These are phyloP conservation scores for Cryptosporidium tyzzeri DNA, from an alignment of 169 alveolate species.

Conservation along the genomic window DNA sequence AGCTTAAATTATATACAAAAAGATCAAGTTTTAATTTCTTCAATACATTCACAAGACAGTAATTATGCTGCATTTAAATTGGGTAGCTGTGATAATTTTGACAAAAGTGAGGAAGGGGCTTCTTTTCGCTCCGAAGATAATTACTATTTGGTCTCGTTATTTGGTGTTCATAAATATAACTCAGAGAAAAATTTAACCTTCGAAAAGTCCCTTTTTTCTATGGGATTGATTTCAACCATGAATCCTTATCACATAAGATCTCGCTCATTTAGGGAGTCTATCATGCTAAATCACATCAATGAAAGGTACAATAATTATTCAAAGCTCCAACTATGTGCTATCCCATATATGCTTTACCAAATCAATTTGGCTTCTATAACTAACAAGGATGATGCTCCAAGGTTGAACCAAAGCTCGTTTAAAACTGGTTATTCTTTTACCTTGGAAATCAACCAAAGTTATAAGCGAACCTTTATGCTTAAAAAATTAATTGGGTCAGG, in stretches of 20 bases:
- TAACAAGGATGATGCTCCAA: conserved; percentile 38
- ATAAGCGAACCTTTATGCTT: conserved; percentile 37
- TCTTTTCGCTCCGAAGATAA: conserved; percentile 10
- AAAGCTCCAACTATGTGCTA: neutral
- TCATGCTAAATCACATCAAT: conserved; percentile 31
- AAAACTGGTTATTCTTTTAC: conserved; percentile 57
- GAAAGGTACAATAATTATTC: conserved; percentile 50
- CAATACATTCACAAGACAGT: neutral
- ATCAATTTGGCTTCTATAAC: neutral
- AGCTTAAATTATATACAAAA: conserved; percentile 7
- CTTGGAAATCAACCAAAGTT: conserved; percentile 18
- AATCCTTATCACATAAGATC: conserved; percentile 63
- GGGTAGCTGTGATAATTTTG: conserved; percentile 46
- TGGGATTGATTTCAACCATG: conserved; percentile 32
- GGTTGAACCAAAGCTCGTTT: conserved; percentile 7
- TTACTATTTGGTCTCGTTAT: conserved; percentile 29
- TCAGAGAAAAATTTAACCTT: neutral
- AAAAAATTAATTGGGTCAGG: conserved; percentile 63
- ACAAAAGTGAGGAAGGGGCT: conserved; percentile 27
- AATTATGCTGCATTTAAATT: neutral
- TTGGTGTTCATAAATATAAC: neutral
- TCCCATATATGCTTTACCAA: conserved; percentile 56
- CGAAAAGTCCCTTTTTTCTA: conserved; percentile 21
- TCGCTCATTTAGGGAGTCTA: conserved; percentile 72
- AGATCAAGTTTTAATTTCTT: neutral